phyloP scores from a whole-genome alignment of 2,329 filamentous ascomycete genomes.

The Alternaria arborescens region DNA sequence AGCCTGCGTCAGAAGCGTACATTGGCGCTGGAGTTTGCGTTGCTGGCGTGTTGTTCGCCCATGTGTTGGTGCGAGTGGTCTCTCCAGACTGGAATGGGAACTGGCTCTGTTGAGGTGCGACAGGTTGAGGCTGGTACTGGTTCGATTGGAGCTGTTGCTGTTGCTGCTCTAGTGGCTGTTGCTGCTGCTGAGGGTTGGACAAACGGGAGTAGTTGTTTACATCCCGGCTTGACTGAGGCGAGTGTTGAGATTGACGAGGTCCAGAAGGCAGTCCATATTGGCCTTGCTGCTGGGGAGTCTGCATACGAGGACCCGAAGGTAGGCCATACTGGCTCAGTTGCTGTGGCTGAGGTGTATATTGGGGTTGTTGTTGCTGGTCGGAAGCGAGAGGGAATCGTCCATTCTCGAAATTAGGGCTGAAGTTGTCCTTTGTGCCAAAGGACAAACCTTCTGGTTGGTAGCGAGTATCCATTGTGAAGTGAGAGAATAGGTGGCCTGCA shows the following conservation, averaged over 20 bases:
- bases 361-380: slow-evolving; percentile 23
- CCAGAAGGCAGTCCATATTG: slow-evolving; percentile 26
- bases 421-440: slow-evolving; percentile 35
- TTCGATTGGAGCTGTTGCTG: slow-evolving; percentile 15
- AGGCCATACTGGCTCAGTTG: slow-evolving; percentile 18
- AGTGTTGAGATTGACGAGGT: slow-evolving; percentile 10
- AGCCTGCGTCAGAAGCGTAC: slow-evolving; percentile 30
- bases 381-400: slow-evolving; percentile 25
- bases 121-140: slow-evolving; percentile 13
- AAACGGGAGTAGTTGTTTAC: slow-evolving; percentile 16
- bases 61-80: slow-evolving; percentile 40
- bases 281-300: slow-evolving; percentile 22
- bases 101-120: slow-evolving; percentile 18
- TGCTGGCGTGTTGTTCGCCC: slow-evolving; percentile 16
- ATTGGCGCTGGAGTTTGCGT: slow-evolving; percentile 34
- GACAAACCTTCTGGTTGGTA: slow-evolving; percentile 39
- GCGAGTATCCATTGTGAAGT: slow-evolving; percentile 42
- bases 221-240: slow-evolving; percentile 16
- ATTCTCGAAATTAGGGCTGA: slow-evolving; percentile 32
- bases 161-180: slow-evolving; percentile 13
- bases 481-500: slow-evolving; percentile 43
- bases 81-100: slow-evolving; percentile 28
- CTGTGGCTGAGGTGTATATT: slow-evolving; percentile 21
- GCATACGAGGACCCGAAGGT: slow-evolving; percentile 24
- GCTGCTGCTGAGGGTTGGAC: slow-evolving; percentile 18